Evolutionary conservation across 805 yeast species (phyloP), one percentile per base, ranked within the genome.

Genomic region (Saccharomycopsis malanga): DNA sequence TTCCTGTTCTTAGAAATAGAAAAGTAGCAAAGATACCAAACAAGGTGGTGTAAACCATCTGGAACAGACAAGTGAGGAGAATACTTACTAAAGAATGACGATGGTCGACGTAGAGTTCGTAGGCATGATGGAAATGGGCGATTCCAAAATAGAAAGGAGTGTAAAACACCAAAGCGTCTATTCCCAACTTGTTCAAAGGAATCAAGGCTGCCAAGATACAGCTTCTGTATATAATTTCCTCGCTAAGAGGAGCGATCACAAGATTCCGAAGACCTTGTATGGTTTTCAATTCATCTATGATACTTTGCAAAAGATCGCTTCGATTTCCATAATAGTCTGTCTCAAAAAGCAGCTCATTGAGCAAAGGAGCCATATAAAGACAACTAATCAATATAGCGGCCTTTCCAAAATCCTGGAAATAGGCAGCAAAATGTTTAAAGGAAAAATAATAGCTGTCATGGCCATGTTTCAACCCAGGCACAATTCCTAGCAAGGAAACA

Each of bases 91-190:
- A 15, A 2, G 67, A 59, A 4, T 56, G 37, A 1, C 60, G 53
- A 7, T 57, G 61, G 1, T 57, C 53, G 52, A 39, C 27, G 50
- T 68, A 68, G 38, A 73, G 54, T 46, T 76, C 80, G 53, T 68
- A 68, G 2, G 76, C 87, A 59, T 87, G 95, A 58, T 87, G 91
- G 20, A 83, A 42, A 62, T 87, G 96, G 0, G 94, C 93, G 22
- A 82, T 56, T 1, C 89, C 88, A 65, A 87, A 87, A 47, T 78
- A 69, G 5, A 77, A 56, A 1, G 95, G 93, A 1, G 85, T 72
- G 24, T 63, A 58, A 15, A 56, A 54, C 1, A 74, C 58, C 18
- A 67, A 51, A 7, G 49, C n/a, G 35, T 44, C 51, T 29, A 46
- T 48, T 22, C 56, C 37, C 20, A 45, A 22, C 21, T 34, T 37